Base-by-base conservation (phyloP, 1,284 basidiomycete species). In the Boletus sp. region DNA sequence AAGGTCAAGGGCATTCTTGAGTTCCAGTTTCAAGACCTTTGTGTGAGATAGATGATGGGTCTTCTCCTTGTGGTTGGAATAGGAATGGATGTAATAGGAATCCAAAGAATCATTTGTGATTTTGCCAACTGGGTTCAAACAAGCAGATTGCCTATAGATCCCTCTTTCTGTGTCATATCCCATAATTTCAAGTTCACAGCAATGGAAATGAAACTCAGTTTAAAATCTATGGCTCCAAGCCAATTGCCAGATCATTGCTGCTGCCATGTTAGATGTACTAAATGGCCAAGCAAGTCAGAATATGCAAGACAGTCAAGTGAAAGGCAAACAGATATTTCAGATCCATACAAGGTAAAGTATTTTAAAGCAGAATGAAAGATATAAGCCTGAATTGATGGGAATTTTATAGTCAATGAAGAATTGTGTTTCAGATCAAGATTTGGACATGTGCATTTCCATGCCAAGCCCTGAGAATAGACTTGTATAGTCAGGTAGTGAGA, bases 1-100 rank as follows among this genome's bases (percentile, higher is more conserved):
- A 66, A 38, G 48, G 27, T 35, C 55, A 62, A n/a, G 48, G 52
- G 43, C 56, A 67, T 47, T 62, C 53, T 11, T 3, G 43, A 23
- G 25, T 44, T 23, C 14, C 43, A 44, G 9, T 13, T 23, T 9
- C 10, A 44, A 25, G 43, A 44, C n/a, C 43, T 23, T 8, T 40
- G 21, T 40, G 38, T 19, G n/a, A 21, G 21, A 9, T 21, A 40
- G 38, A 6, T 21, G n/a, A 40, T 40, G 10, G 38, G n/a, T 40
- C 21, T 40, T 21, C n/a, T 40, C 2, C 19, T 40, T 21, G 38
- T 40, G 38, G 21, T 40, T 8, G 19, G 38, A 40, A 40, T 16
- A 7, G 19, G 38, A 7, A 40, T 40, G 38, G 21, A 40, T n/a
- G 38, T 40, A 6, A 40, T 40, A 5, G 38, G 38, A 4, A 40